Evolutionary conservation across 305 asterid genomes (phyloP), one percentile per base, ranked within the genome.

Genomic region (Nicotiana rustica): DNA sequence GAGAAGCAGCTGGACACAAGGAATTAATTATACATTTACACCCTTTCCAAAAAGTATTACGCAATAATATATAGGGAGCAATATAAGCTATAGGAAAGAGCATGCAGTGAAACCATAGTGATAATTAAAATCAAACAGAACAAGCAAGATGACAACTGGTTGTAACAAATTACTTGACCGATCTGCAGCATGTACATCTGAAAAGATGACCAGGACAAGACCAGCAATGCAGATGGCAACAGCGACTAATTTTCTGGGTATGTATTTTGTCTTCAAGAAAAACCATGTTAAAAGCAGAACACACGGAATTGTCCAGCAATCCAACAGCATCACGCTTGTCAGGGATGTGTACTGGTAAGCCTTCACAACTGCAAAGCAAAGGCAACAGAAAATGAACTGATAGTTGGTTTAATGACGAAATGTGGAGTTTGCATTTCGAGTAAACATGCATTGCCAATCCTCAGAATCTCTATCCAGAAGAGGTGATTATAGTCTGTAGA

Each of bases 281-380:
- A 92, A 88, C 99, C 99, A 91, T 44, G 99, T 96, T 76, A 96
- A 90, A 57, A 96, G 88, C 47, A 96, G 87, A 85, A 96, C 99
- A 70, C 98, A 96, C 3, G 99, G 99, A 84, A 94, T 96, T 60
- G 99, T 81, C 99, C 99, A 96, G 86, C 99, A 96, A 88, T 95
- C 98, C 87, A 96, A 92, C 85, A 96, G 91, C 99, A 95, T 96
- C 75, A 96, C 94, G 44, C 99, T 96, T 76, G 98, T 96, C 84
- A 96, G 86, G 75, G 99, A 93, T 18, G 99, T 96, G 85, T 96
- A 96, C 88, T 96, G 99, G 85, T 96, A 96, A 21, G 98, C 94
- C 91, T 96, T 96, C 82, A 96, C 99, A 89, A 96, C 99, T 96
- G 92, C 86, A 89, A 35, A 82, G 68, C 73, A 83, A 85, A 49